Conservation (phyloP, 2,329 filamentous ascomycete genomes). For the Claviceps quebecensis region DNA sequence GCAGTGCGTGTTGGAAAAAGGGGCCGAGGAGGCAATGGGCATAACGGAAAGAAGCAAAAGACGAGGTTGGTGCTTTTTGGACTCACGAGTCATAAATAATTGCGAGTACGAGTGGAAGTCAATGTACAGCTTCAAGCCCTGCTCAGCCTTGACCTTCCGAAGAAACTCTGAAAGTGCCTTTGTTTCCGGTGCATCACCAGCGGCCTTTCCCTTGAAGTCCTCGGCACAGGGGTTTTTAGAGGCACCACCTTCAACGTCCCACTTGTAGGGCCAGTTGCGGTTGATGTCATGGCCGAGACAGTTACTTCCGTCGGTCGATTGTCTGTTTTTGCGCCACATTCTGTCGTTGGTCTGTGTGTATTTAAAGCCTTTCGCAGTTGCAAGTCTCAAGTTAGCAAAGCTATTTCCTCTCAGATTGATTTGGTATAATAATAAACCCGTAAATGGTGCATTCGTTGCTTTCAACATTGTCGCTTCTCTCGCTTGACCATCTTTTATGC, state of each 20-base stretch:
- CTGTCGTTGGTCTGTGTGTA: slow-evolving; percentile 42
- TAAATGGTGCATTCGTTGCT: background rate
- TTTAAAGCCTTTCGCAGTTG: slow-evolving; percentile 30
- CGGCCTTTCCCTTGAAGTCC: slow-evolving; percentile 29
- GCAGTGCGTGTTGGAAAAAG: background rate
- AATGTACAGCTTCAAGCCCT: slow-evolving; percentile 46
- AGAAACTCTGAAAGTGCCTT: slow-evolving; percentile 28
- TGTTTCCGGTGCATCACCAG: slow-evolving; percentile 38
- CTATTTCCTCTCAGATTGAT: too few species aligned
- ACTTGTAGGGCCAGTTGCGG: slow-evolving; percentile 45
- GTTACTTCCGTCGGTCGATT: slow-evolving; percentile 17
- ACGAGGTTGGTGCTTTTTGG: slow-evolving; percentile 11
- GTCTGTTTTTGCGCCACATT: slow-evolving; percentile 48
- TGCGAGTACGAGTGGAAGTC: slow-evolving; percentile 53
- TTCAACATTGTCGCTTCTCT: too few species aligned
- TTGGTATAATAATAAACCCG: too few species aligned
- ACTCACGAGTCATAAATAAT: slow-evolving; percentile 46
- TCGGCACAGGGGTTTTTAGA: slow-evolving; percentile 37
- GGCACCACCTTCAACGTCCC: slow-evolving; percentile 31
- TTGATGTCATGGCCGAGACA: slow-evolving; percentile 44
- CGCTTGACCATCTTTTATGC: background rate
- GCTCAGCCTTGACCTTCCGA: slow-evolving; percentile 17
- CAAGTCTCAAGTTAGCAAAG: too few species aligned
- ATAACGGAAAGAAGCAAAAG: background rate
- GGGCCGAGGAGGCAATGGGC: background rate